A percentile compares a stretch with the other conserved stretches of the same genome.
Conservation (phyloP, 202 grass and related monocot species). For the Sporobolus alterniflorus region DNA sequence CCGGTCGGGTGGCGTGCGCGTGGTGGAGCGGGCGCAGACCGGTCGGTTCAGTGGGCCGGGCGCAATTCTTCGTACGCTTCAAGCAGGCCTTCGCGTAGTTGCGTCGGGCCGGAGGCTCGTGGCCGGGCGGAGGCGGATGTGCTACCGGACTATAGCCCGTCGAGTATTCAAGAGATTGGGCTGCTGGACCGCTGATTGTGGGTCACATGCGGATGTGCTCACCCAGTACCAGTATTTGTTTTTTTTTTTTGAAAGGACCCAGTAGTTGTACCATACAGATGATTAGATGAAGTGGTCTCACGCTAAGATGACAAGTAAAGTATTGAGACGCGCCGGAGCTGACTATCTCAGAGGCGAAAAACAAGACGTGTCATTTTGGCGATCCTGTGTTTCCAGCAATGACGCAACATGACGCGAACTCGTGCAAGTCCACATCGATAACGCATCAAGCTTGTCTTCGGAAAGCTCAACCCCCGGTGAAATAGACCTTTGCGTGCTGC, state of each 20-base stretch:
- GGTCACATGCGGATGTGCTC: background rate
- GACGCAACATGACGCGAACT: background rate
- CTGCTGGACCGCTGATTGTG: background rate
- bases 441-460: background rate
- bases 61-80: background rate
- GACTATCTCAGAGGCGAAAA: background rate
- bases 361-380: background rate
- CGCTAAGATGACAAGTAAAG: background rate
- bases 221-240: no score
- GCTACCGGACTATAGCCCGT: no score
- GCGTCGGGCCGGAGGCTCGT: background rate
- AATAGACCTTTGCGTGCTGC: background rate
- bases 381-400: background rate
- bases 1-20: background rate
- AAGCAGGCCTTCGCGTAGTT: background rate
- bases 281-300: no score
- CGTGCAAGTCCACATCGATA: background rate
- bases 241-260: no score
- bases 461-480: no score
- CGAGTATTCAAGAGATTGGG: background rate
- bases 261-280: no score
- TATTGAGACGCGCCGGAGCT: background rate
- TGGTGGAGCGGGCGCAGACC: background rate
- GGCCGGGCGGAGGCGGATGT: no score
- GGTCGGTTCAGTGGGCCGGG: background rate